Percentiles rank a stretch among this genome's conserved stretches.
Evolutionary conservation across 2,329 filamentous ascomycete species (phyloP).

Genomic region (Clonostachys rosea): DNA sequence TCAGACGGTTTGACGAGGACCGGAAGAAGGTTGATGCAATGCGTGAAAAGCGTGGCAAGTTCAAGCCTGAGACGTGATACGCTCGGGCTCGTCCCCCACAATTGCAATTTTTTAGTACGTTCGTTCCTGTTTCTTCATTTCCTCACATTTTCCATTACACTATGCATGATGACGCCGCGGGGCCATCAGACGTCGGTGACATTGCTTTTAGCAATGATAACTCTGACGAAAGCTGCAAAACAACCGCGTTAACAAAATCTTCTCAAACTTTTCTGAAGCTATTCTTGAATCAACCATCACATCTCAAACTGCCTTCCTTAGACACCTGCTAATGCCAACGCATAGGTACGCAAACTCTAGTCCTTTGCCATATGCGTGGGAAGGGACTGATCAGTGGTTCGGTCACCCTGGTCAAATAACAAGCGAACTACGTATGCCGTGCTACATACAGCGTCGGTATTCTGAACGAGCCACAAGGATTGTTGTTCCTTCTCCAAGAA

Average conservation of each 20-base stretch:
- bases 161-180: conserved; percentile 46
- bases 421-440: too few species aligned
- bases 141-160: not conserved
- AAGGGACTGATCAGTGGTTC: too few species aligned
- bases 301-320: not conserved
- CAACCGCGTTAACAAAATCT: conserved; percentile 60
- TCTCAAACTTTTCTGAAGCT: conserved; percentile 57
- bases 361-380: too few species aligned
- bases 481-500: too few species aligned
- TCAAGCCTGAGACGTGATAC: conserved; percentile 45
- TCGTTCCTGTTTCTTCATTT: conserved; percentile 1
- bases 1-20: conserved; percentile 73
- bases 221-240: conserved; percentile 45
- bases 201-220: not conserved
- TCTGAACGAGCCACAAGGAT: too few species aligned
- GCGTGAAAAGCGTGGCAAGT: conserved; percentile 61
- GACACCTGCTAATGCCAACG: too few species aligned
- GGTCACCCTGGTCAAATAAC: too few species aligned
- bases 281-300: not conserved
- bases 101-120: not conserved
- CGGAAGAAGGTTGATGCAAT: conserved; percentile 66
- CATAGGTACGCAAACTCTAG: too few species aligned
- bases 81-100: not conserved
- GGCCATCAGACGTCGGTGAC: conserved; percentile 35
- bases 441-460: too few species aligned